Percentiles rank a stretch among this genome's conserved stretches.
phyloP scores from a whole-genome alignment of 2,329 filamentous ascomycete species.

The Exophiala bonariae region DNA sequence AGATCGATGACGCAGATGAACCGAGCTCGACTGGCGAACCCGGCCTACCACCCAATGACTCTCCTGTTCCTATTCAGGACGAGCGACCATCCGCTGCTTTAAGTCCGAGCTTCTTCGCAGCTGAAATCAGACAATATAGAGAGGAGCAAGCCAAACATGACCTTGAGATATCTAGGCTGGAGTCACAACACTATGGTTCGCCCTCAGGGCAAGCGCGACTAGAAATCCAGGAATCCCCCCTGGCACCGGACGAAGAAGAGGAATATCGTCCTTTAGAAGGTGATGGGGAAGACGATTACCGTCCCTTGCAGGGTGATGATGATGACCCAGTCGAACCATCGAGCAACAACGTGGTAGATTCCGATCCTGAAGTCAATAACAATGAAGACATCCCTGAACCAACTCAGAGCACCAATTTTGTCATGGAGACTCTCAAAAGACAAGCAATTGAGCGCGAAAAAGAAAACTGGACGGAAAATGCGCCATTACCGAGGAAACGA shows the following conservation, averaged over 20 bases:
- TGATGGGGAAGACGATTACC: not conserved
- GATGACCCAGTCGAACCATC: not conserved
- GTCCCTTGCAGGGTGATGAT: not conserved
- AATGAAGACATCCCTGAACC: not conserved
- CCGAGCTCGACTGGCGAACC: no score
- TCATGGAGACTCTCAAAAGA: constrained; percentile 10
- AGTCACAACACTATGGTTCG: not conserved
- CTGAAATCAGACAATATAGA: constrained; percentile 1
- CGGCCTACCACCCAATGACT: no score
- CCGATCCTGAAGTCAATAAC: not conserved
- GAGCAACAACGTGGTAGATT: constrained; percentile 1
- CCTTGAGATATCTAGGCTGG: not conserved
- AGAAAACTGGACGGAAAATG: constrained; percentile 15
- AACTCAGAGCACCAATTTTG: constrained; percentile 14
- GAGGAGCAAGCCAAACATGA: constrained; percentile 4
- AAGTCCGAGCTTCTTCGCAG: not conserved
- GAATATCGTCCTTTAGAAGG: constrained; percentile 1
- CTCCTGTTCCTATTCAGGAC: no score
- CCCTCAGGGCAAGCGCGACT: not conserved
- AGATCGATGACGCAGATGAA: no score
- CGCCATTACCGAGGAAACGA: constrained; percentile 3
- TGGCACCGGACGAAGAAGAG: constrained; percentile 6
- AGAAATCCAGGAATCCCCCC: constrained; percentile 16
- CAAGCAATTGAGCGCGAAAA: constrained; percentile 19
- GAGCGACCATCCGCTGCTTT: no score